These are phyloP conservation scores for Starmerella stigmatis DNA, from an alignment of 805 yeast species.

Conservation along the genomic window DNA sequence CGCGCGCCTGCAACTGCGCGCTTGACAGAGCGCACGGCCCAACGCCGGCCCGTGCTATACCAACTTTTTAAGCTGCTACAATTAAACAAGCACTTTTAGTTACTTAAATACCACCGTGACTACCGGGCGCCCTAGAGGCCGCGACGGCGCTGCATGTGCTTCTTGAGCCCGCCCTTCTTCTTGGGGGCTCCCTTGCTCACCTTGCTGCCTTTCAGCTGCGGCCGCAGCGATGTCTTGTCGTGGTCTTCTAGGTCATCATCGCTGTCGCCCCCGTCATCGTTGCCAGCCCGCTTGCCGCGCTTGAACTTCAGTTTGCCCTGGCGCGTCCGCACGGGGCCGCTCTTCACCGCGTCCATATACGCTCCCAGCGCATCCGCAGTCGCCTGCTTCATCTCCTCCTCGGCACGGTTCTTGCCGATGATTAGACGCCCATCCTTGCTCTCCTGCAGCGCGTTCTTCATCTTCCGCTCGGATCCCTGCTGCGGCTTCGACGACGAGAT, in stretches of 20 bases:
- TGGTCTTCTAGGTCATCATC: slow-evolving; percentile 25
- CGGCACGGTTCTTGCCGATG: slow-evolving; percentile 40
- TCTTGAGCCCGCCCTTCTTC: slow-evolving; percentile 7
- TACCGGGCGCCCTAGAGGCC: background rate
- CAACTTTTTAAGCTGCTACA: too few relatives aligned
- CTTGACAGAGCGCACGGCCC: too few relatives aligned
- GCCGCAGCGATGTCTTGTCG: slow-evolving; percentile 10
- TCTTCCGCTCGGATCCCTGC: slow-evolving; percentile 34
- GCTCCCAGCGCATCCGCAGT: slow-evolving; percentile 63
- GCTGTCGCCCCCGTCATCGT: slow-evolving; percentile 44
- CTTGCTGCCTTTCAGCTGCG: slow-evolving; percentile 12
- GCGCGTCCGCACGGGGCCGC: slow-evolving; percentile 91
- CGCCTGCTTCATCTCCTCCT: slow-evolving; percentile 26
- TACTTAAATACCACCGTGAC: background rate
- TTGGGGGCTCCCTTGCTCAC: slow-evolving; percentile 11
- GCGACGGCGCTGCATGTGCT: slow-evolving; percentile 18
- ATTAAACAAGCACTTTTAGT: too few relatives aligned
- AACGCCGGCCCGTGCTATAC: too few relatives aligned
- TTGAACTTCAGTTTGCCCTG: slow-evolving; percentile 81
- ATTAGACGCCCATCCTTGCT: slow-evolving; percentile 57
- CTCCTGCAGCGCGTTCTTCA: slow-evolving; percentile 29
- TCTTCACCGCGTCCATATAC: slow-evolving; percentile 83
- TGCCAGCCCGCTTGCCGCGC: slow-evolving; percentile 45
- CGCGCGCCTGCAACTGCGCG: too few relatives aligned
- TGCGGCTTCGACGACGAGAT: slow-evolving; percentile 82